Evolutionary conservation across 306 rosid genomes (phyloP).

Genomic region (Ormosia emarginata): DNA sequence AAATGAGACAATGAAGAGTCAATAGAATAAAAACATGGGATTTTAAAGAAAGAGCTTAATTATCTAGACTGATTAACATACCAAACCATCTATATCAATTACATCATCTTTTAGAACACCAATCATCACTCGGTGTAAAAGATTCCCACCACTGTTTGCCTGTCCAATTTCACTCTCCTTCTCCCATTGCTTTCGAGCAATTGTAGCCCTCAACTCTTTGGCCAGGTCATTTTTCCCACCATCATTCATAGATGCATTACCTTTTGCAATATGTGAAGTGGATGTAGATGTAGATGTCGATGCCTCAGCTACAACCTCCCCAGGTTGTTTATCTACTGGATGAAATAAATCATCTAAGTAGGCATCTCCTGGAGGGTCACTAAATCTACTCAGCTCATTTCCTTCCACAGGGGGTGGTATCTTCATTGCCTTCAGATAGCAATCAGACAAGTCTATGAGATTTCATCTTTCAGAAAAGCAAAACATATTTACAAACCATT

Average conservation of each 20-base stretch:
- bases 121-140: conserved; percentile 76
- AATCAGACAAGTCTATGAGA: conserved; percentile 34
- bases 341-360: conserved; percentile 91
- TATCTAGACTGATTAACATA: conserved; percentile 36
- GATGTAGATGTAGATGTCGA: conserved; percentile 88
- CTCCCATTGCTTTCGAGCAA: conserved; percentile 92
- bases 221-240: conserved; percentile 88
- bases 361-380: conserved; percentile 99
- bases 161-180: conserved; percentile 83
- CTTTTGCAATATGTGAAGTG: conserved; percentile 48
- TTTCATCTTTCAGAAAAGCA: conserved; percentile 12
- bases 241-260: conserved; percentile 48
- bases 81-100: conserved; percentile 94
- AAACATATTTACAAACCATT: not conserved
- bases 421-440: conserved; percentile 65
- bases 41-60: not conserved
- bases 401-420: conserved; percentile 56
- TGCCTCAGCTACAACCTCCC: conserved; percentile 62
- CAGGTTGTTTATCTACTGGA: conserved; percentile 68
- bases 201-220: conserved; percentile 88
- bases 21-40: conserved; percentile 15
- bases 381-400: conserved; percentile 87
- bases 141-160: conserved; percentile 75
- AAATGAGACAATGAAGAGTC: not conserved
- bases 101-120: conserved; percentile 82